phyloP scores from a whole-genome alignment of 2,329 filamentous ascomycete species.

The Diplodia seriata region DNA sequence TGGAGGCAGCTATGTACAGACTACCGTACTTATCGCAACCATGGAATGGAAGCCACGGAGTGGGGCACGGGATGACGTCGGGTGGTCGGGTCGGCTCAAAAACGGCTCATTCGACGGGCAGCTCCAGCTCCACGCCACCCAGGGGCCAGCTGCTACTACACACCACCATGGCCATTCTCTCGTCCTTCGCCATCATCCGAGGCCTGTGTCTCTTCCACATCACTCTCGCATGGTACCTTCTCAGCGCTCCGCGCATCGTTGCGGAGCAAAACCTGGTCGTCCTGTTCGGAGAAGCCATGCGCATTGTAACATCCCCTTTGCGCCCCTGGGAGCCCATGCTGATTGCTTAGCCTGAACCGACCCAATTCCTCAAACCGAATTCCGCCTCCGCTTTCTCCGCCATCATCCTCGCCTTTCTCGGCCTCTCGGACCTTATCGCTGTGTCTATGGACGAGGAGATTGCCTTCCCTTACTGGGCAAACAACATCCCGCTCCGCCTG shows the following conservation, averaged over 20 bases:
- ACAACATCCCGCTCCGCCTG: slow-evolving; percentile 68
- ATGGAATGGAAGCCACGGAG: neutral
- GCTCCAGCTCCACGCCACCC: slow-evolving; percentile 12
- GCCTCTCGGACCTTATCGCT: slow-evolving; percentile 55
- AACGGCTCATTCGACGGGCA: neutral
- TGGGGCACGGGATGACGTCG: slow-evolving; percentile 11
- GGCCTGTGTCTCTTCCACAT: slow-evolving; percentile 84
- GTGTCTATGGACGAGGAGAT: slow-evolving; percentile 53
- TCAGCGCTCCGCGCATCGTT: slow-evolving; percentile 73
- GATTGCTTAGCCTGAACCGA: slow-evolving; percentile 64
- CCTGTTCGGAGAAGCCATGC: slow-evolving; percentile 82
- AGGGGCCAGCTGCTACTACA: neutral
- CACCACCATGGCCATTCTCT: slow-evolving; percentile 76
- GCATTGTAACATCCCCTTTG: slow-evolving; percentile 64
- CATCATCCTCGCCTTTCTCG: slow-evolving; percentile 71
- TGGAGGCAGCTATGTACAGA: neutral
- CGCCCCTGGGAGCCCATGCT: slow-evolving; percentile 3
- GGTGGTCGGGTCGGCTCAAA: slow-evolving; percentile 4
- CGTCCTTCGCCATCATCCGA: slow-evolving; percentile 79
- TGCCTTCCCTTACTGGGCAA: slow-evolving; percentile 56
- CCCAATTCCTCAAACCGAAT: slow-evolving; percentile 71
- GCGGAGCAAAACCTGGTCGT: slow-evolving; percentile 82
- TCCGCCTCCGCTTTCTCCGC: slow-evolving; percentile 72
- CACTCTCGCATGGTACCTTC: slow-evolving; percentile 82
- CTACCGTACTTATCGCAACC: neutral